Conservation (phyloP, 1,284 basidiomycete genomes). For the Ustilago trichophora region DNA sequence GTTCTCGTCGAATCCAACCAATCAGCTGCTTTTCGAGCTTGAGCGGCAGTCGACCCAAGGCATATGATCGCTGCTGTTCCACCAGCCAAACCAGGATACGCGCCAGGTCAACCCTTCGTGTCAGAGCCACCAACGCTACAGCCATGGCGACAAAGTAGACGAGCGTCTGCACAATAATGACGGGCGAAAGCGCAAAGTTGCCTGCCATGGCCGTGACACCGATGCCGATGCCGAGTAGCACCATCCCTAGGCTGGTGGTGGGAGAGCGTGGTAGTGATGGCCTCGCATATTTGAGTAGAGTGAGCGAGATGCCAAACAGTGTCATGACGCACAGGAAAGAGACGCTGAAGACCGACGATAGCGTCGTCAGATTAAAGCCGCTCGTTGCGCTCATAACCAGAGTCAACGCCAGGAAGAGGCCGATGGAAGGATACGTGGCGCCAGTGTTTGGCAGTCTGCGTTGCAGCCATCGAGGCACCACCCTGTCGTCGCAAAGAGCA, state of each 20-base stretch:
- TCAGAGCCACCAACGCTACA: conserved; percentile 69
- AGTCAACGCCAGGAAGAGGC: conserved; percentile 71
- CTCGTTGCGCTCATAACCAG: conserved; percentile 73
- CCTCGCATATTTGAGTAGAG: conserved; percentile 75
- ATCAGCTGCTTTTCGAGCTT: conserved; percentile 69
- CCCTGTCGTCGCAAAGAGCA: conserved; percentile 68
- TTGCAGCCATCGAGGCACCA: conserved; percentile 73
- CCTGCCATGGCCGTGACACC: conserved; percentile 72
- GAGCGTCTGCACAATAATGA: conserved; percentile 72
- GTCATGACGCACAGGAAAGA: conserved; percentile 75
- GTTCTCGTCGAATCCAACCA: conserved; percentile 69
- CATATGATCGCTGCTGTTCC: conserved; percentile 70
- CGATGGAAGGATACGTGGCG: conserved; percentile 72
- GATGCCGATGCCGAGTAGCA: conserved; percentile 71
- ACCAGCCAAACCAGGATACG: conserved; percentile 74
- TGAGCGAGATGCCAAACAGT: conserved; percentile 73
- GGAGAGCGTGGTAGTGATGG: conserved; percentile 71
- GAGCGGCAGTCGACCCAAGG: conserved; percentile 6
- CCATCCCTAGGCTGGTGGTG: conserved; percentile 68
- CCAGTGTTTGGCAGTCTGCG: conserved; percentile 70
- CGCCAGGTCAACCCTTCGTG: conserved; percentile 71
- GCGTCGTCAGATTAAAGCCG: conserved; percentile 69
- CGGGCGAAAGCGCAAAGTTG: conserved; percentile 66
- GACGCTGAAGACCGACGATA: conserved; percentile 65
- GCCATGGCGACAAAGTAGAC: conserved; percentile 66